These are phyloP conservation scores for Aspergillus caelatus DNA, from an alignment of 2,329 filamentous ascomycete species.

Conservation along the genomic window DNA sequence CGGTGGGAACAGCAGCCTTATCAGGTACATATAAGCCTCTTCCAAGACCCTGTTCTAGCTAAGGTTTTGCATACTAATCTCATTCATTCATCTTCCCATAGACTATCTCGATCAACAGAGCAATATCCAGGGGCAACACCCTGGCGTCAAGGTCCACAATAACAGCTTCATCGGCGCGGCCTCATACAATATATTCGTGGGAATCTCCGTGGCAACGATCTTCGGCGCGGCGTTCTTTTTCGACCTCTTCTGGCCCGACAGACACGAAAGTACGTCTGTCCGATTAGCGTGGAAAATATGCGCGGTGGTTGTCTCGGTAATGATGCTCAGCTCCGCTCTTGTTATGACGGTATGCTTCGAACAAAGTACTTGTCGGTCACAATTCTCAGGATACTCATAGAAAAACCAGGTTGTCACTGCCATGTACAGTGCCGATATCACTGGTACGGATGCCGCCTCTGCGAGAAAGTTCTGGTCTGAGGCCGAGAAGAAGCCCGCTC, in stretches of 20 bases:
- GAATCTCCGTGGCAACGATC: slow-evolving; percentile 59
- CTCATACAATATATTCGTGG: slow-evolving; percentile 62
- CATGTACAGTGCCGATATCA: not conserved
- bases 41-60: no score
- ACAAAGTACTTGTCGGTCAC: no score
- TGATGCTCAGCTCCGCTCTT: slow-evolving; percentile 47
- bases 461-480: not conserved
- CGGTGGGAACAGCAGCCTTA: slow-evolving; percentile 58
- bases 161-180: slow-evolving; percentile 59
- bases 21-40: slow-evolving; percentile 46
- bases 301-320: slow-evolving; percentile 51
- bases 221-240: slow-evolving; percentile 65
- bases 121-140: slow-evolving; percentile 45
- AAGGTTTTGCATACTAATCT: no score
- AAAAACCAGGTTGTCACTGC: not conserved
- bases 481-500: not conserved
- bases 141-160: slow-evolving; percentile 52
- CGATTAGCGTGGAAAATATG: slow-evolving; percentile 59
- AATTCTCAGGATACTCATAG: no score
- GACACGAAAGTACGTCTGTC: slow-evolving; percentile 52
- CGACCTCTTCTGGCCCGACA: slow-evolving; percentile 63
- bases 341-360: not conserved
- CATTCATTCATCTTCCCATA: slow-evolving; percentile 18
- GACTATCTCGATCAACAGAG: slow-evolving; percentile 60
- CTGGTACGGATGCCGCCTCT: not conserved